Evolutionary conservation across 2,329 filamentous ascomycete genomes (phyloP), one percentile per base, ranked within the genome.

Genomic region (Madurella mycetomatis): DNA sequence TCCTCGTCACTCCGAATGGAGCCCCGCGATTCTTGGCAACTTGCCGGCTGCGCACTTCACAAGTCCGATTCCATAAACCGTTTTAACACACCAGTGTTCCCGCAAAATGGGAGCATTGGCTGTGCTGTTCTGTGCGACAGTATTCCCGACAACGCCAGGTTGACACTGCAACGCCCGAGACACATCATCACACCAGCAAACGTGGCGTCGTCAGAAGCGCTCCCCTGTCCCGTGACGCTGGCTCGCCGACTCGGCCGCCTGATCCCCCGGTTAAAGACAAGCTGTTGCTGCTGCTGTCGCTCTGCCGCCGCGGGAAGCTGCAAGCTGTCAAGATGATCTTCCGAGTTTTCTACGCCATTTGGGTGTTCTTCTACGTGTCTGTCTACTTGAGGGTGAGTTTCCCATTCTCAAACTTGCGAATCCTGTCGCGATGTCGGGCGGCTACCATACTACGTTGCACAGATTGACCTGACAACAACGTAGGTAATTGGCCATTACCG

Each of bases 371-470:
- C 31, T 56, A 56, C 40, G 46, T 56, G 15, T 40, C 31, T 3
- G 41, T 53, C 13, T 56, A 50, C 32, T 40, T 56, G 13, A 41
- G 47, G 37, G 54, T 53, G 31, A 41, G 54, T 53, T n/a, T 18
- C 19, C 15, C 37, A 37, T 31, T 41, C 34, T 15, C 34, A 9
- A 11, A 37, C 11, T 15, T 37, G 34, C 30, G n/a, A 25, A 16
- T 41, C 25, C 8, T 25, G 16, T 34, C 25, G 5, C 34, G 11
- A 18, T n/a, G 25, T 25, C 25, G 8, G 44, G 19, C 25, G 7
- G 25, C 25, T 25, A 25, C 25, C 3, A 3, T 25, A 5, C 16
- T 30, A 8, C 34, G 25, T 15, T 37, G 34, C 34, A 37, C 34
- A 37, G 17, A 15, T 31, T 13, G 13, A 40, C 15, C 32, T 37